These are phyloP conservation scores for Phytophthora foliorum DNA, from an alignment of 352 stramenopile genomes.

Conservation along the genomic window DNA sequence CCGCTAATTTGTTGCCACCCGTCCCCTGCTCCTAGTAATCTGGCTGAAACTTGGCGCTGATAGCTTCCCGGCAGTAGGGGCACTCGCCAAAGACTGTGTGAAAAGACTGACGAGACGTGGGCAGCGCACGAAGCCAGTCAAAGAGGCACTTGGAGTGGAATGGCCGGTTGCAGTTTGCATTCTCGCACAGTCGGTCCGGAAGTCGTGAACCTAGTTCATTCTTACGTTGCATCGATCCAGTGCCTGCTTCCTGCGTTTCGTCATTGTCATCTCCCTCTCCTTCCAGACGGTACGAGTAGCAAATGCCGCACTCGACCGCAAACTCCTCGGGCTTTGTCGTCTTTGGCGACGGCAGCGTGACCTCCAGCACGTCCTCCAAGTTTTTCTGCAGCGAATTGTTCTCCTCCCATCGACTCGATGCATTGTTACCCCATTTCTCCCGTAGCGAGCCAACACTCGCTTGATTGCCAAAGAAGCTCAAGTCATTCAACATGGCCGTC, in stretches of 20 bases:
- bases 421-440: slow-evolving; percentile 64
- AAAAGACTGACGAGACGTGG: slow-evolving; percentile 90
- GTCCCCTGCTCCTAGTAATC: slow-evolving; percentile 25
- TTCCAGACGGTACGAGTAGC: slow-evolving; percentile 86
- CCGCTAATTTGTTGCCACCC: slow-evolving; percentile 30
- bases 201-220: slow-evolving; percentile 41
- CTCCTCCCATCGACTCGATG: slow-evolving; percentile 70
- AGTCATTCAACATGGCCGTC: slow-evolving; percentile 53
- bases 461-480: slow-evolving; percentile 85
- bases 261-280: slow-evolving; percentile 30
- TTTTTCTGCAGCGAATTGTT: slow-evolving; percentile 65
- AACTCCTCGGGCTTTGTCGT: slow-evolving; percentile 70
- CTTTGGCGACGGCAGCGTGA: slow-evolving; percentile 71
- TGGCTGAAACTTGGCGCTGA: slow-evolving; percentile 78
- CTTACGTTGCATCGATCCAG: not conserved
- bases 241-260: slow-evolving; percentile 3
- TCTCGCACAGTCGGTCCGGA: slow-evolving; percentile 90
- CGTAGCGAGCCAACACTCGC: slow-evolving; percentile 56
- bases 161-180: slow-evolving; percentile 80
- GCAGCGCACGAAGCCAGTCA: slow-evolving; percentile 91
- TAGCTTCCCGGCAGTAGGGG: slow-evolving; percentile 90
- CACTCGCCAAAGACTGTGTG: slow-evolving; percentile 92
- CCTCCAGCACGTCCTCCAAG: slow-evolving; percentile 64
- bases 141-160: slow-evolving; percentile 92
- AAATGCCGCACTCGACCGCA: slow-evolving; percentile 90